Conservation (phyloP, 2,329 filamentous ascomycete species). For the Colletotrichum brevisporum region DNA sequence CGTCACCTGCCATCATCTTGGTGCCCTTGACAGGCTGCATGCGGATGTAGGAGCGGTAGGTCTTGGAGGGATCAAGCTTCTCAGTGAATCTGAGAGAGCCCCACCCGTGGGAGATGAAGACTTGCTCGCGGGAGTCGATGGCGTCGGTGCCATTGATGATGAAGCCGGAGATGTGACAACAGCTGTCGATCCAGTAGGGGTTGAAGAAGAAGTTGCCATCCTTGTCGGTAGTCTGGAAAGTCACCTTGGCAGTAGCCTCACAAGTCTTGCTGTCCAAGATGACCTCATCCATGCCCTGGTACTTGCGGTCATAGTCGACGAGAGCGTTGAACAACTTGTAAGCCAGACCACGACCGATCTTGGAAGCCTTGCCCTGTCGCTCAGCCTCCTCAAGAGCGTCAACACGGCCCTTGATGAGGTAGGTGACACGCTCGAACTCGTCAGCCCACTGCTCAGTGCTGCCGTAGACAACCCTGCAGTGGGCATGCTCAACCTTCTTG, state of each 20-base stretch:
- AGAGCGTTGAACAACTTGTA: constrained; percentile 78
- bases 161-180: constrained; percentile 73
- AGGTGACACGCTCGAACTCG: constrained; percentile 77
- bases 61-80: constrained; percentile 59
- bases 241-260: constrained; percentile 59
- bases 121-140: constrained; percentile 66
- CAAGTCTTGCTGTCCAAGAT: constrained; percentile 63
- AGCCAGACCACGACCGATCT: constrained; percentile 80
- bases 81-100: constrained; percentile 66
- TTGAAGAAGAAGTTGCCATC: constrained; percentile 69
- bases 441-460: constrained; percentile 71
- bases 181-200: constrained; percentile 72
- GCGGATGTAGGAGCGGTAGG: constrained; percentile 69
- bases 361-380: constrained; percentile 76
- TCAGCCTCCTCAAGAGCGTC: constrained; percentile 72
- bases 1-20: constrained; percentile 68
- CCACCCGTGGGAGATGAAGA: constrained; percentile 74
- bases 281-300: constrained; percentile 72
- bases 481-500: constrained; percentile 72
- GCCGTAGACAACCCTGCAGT: constrained; percentile 72
- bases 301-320: constrained; percentile 69
- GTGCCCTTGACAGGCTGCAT: constrained; percentile 68
- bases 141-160: constrained; percentile 72
- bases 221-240: constrained; percentile 62
- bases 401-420: constrained; percentile 77